phyloP scores from a whole-genome alignment of 2,329 filamentous ascomycete genomes.

The Penicillium occitanis region DNA sequence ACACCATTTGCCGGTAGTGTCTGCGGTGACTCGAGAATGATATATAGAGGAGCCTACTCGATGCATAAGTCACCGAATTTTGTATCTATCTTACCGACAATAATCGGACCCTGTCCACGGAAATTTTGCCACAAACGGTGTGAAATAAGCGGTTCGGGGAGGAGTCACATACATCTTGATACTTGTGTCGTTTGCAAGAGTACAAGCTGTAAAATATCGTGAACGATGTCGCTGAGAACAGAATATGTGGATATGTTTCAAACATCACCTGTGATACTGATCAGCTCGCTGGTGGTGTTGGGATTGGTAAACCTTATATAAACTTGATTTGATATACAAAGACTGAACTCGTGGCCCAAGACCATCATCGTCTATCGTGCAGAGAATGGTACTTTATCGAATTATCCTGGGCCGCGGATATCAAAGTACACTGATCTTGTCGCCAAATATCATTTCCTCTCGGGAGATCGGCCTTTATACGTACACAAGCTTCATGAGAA shows the following conservation, averaged over 20 bases:
- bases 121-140: background rate
- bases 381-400: conserved; percentile 20
- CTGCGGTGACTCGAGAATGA: no score
- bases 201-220: background rate
- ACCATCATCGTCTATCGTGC: background rate
- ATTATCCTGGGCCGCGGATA: conserved; percentile 28
- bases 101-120: background rate
- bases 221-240: background rate
- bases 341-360: background rate
- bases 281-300: background rate
- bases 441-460: conserved; percentile 28
- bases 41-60: background rate
- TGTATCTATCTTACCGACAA: background rate
- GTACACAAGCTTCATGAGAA: conserved; percentile 31
- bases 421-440: conserved; percentile 30
- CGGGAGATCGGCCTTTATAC: conserved; percentile 25
- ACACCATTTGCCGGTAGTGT: background rate
- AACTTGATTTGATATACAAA: background rate
- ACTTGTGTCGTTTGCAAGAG: background rate
- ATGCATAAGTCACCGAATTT: no score
- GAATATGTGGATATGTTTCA: background rate
- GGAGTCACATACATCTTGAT: background rate
- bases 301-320: background rate
- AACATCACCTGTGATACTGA: background rate
- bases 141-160: background rate